phyloP scores from a whole-genome alignment of 1,284 basidiomycete species.

The Hymenochaete sp. region DNA sequence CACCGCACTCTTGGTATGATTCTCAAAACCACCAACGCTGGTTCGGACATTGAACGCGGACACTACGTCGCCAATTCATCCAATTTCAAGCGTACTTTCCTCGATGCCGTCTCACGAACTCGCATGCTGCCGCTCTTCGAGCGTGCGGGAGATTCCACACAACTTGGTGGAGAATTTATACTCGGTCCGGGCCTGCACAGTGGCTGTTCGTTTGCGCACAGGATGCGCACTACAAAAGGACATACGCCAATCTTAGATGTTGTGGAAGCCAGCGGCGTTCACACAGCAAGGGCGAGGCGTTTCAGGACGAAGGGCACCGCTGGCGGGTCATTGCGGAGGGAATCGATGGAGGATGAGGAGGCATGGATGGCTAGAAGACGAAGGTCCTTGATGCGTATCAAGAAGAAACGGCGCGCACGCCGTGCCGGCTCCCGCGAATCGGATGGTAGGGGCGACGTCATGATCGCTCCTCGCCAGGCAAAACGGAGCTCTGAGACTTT shows the following conservation, averaged over 20 bases:
- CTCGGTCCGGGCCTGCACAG: slow-evolving; percentile 59
- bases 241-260: slow-evolving; percentile 65
- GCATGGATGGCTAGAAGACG: slow-evolving; percentile 39
- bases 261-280: slow-evolving; percentile 49
- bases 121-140: slow-evolving; percentile 77
- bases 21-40: slow-evolving; percentile 38
- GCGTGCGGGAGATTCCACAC: slow-evolving; percentile 65
- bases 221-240: slow-evolving; percentile 61
- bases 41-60: slow-evolving; percentile 40
- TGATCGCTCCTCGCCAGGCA: neutral
- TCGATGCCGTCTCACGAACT: neutral
- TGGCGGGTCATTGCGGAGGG: slow-evolving; percentile 5
- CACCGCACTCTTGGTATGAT: slow-evolving; percentile 75
- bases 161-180: slow-evolving; percentile 86
- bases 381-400: slow-evolving; percentile 32
- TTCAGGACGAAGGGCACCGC: slow-evolving; percentile 4
- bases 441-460: neutral
- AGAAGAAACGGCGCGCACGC: slow-evolving; percentile 15
- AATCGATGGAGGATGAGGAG: slow-evolving; percentile 30
- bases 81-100: slow-evolving; percentile 7
- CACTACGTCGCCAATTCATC: slow-evolving; percentile 44
- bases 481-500: neutral
- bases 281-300: slow-evolving; percentile 16
- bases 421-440: slow-evolving; percentile 8
- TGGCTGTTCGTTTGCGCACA: slow-evolving; percentile 53